Base-by-base conservation (phyloP, 305 asterid species). In the Euphrasia arctica region DNA sequence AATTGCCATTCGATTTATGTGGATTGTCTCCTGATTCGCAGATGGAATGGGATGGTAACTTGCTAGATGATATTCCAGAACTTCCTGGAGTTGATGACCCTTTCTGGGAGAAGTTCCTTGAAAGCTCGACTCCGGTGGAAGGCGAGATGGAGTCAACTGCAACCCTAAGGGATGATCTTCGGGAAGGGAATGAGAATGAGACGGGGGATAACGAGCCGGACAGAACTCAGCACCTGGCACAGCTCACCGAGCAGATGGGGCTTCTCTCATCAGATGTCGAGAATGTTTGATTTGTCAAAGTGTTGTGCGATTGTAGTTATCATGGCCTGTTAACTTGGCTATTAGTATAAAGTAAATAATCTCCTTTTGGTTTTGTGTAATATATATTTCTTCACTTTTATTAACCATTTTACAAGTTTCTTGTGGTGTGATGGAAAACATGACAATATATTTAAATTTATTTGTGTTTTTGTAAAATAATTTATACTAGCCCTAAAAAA, bases 211-310 rank as follows among this genome's bases (percentile, higher is more conserved):
- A 39, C 43, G 43, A 39, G 2, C 11, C 10, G 43, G 60, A 80
- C 64, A 76, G 76, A 48, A 45, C 81, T 61, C 80, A 82, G 73
- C 73, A 84, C 48, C 41, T 89, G 94, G 86, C 82, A 4, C 77
- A 80, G 66, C 85, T 92, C 36, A 87, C 95, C 0, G 83, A 85
- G 78, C 95, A 84, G 79, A 83, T 92, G 97, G 98, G 79, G 47
- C 86, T 70, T 71, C 94, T 92, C 63, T 67, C 94, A 12, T 82
- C 91, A 4, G 83, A 85, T 5, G 68, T 69, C 59, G 74, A 81
- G 61, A 85, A 77, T 56, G 72, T 68, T 63, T 83, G 80, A 80
- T 36, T 52, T 51, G 57, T 51, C 25, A n/a, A 18, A 51, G 4
- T 15, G 29, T 7, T 51, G 57, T 2, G 8, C 2, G 18, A 13